Evolutionary conservation across 2,329 filamentous ascomycete genomes (phyloP), one percentile per base, ranked within the genome.

Genomic region (Beauveria australis): DNA sequence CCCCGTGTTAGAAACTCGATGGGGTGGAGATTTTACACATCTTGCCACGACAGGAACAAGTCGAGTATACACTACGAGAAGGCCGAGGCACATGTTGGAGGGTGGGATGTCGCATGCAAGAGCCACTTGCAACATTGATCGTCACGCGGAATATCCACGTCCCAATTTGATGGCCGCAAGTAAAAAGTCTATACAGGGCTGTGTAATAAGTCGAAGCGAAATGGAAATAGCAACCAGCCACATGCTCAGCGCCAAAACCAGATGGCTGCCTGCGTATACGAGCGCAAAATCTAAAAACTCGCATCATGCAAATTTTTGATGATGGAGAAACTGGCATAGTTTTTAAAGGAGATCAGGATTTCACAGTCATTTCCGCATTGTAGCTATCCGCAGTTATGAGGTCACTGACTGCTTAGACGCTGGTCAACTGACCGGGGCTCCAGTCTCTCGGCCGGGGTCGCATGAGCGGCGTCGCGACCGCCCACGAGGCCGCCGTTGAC

Each of bases 381-480:
- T 26, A 10, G n/a, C 9, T 47, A 3, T 24, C 10, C 33, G n/a
- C n/a, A 47, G 19, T 2, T 9, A 53, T 41, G 49, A 60, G 49
- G 58, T 54, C 41, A 53, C 49, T 7, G 7, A 48, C 12, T 16
- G 14, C 26, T 26, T 19, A 5, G 19, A 22, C 5, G 8, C 14
- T 54, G 49, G 58, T 60, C 58, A 60, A 60, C 14, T 60, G 58
- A 60, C 58, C 43, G 16, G 41, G 33, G 8, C 22, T 43, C 43
- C 30, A 24, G 51, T 10, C 33, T 54, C 44, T 48, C 51, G 51
- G 51, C 51, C 51, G 51, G 51, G 51, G 58, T 60, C 58, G 58
- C 58, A 30, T 60, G 58, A 60, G 58, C 43, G 51, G 58, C 43
- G 41, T n/a, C 19, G n/a, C 22, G 44, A 30, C 40, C 57, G 28